These are phyloP conservation scores for Conticribra guillardii DNA, from an alignment of 108 stramenopile species.

Conservation along the genomic window DNA sequence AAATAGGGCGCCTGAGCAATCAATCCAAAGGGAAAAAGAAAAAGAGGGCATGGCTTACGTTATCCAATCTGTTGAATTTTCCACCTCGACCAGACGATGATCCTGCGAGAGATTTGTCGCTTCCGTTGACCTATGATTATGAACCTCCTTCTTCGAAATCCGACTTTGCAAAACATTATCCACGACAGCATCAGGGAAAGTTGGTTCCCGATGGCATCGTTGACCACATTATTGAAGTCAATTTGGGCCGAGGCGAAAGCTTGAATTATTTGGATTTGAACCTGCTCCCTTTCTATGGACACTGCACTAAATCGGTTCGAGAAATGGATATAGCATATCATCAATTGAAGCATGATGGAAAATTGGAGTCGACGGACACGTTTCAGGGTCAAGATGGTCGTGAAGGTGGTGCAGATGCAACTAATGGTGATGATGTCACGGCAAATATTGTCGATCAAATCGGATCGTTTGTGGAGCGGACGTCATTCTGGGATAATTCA, in stretches of 20 bases:
- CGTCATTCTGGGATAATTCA: slow-evolving; percentile 43
- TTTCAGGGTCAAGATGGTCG: slow-evolving; percentile 26
- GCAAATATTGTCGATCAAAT: slow-evolving; percentile 8
- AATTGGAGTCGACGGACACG: slow-evolving; percentile 28
- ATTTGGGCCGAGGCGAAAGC: slow-evolving; percentile 10
- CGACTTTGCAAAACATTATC: slow-evolving; percentile 25
- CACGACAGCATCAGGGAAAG: slow-evolving; percentile 45
- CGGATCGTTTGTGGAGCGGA: slow-evolving; percentile 43
- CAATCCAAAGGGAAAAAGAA: too few relatives aligned
- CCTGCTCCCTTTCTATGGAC: slow-evolving; percentile 61
- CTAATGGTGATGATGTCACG: background rate
- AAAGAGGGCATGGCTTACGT: slow-evolving; percentile 43
- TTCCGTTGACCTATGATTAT: slow-evolving; percentile 55
- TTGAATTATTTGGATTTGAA: slow-evolving; percentile 28
- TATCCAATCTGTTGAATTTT: slow-evolving; percentile 48
- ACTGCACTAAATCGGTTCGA: slow-evolving; percentile 37
- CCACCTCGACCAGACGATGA: slow-evolving; percentile 48
- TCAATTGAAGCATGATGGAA: slow-evolving; percentile 30
- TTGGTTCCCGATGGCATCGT: slow-evolving; percentile 56
- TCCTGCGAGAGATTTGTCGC: slow-evolving; percentile 46
- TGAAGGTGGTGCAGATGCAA: background rate
- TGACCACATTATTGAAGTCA: slow-evolving; percentile 60
- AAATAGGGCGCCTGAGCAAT: too few relatives aligned
- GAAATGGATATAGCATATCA: slow-evolving; percentile 52
- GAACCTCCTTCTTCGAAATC: slow-evolving; percentile 9